Evolutionary conservation across 495 filamentous ascomycete species (phyloP), one percentile per base, ranked within the genome.

Genomic region (Viridothelium virens): DNA sequence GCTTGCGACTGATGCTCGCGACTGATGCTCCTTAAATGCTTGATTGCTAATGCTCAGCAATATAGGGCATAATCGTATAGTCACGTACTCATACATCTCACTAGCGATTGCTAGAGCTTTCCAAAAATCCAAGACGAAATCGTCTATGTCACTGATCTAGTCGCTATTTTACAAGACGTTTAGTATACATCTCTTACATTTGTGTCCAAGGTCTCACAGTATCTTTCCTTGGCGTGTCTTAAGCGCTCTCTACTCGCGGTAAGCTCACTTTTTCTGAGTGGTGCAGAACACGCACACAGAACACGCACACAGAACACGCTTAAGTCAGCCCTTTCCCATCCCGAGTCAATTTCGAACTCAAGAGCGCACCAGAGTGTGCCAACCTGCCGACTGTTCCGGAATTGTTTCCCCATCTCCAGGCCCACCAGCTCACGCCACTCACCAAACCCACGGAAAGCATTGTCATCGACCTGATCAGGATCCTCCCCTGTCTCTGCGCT

Each of bases 51-150:
- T 48, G 14, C 33, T 16, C 47, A 50, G 7, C 16, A 39, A 18
- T 11, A 18, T 65, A 87, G 85, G 81, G n/a, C 86, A 88, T 66
- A 87, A 86, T 69, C 69, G 80, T 14, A 70, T 87, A 37, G 74
- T 84, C 72, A 80, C 78, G 31, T 84, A 79, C 50, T 73, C 80
- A 2, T 78, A 81, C 11, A 83, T 90, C 11, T 73, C 82, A 10
- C 72, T 89, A 11, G 87, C 88, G 2, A 82, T 88, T 14, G 77
- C 89, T 72, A 80, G 87, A 64, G 82, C 86, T 0, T 91, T 91
- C 70, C 53, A 14, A 59, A 33, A 59, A 6, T 33, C 53, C 6
- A 14, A 36, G 14, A 31, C 31, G 14, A 59, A 18, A 1, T 36
- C 31, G 31, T 33, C 53, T 59, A 10, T 11, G 2, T 36, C 53